Evolutionary conservation across 108 stramenopile species (phyloP), one percentile per base, ranked within the genome.

Genomic region (Parietichytrium sp.): DNA sequence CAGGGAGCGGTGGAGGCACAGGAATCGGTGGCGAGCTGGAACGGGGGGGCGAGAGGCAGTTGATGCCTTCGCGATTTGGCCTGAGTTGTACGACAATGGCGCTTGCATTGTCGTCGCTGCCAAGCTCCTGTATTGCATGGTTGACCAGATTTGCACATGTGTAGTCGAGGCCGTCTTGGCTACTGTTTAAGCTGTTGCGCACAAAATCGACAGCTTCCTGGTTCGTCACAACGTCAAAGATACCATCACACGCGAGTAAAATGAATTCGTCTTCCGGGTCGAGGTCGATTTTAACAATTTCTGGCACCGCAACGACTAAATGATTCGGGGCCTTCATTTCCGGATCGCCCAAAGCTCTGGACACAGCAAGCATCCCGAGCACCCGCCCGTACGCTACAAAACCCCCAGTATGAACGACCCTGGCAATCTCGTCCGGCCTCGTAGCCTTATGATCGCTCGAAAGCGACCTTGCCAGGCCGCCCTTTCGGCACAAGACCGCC

Each of bases 211-310:
- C 92, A 7, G 91, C 93, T 53, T 94, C 92, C 72, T 94, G 89
- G 86, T 93, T 93, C 54, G 90, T 79, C 80, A 94, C 86, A 12
- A 94, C 94, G 87, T 96, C 95, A 91, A 92, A 95, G 72, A 96
- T 82, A 4, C 95, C 95, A 87, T 96, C 94, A 80, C 93, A 93
- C 16, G 93, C 95, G 13, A 93, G 87, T 29, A 95, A 90, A 18
- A 93, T 31, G 86, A 94, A 93, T 50, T 93, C 83, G 26, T 86
- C 85, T 51, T 81, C 79, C 16, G 79, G 45, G 29, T 81, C 8
- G 50, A 80, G 51, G 26, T 29, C 25, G n/a, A 52, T 25, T n/a
- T 13, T 29, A 18, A 4, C 8, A 6, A 80, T n/a, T 30, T 29
- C 29, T 4, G 79, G 79, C 0, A 29, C 4, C 26, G 79, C 29